Percentiles rank a stretch among this genome's conserved stretches.
These are phyloP conservation scores for Grosmannia huntii DNA, from an alignment of 2,329 filamentous ascomycete species.

Conservation along the genomic window DNA sequence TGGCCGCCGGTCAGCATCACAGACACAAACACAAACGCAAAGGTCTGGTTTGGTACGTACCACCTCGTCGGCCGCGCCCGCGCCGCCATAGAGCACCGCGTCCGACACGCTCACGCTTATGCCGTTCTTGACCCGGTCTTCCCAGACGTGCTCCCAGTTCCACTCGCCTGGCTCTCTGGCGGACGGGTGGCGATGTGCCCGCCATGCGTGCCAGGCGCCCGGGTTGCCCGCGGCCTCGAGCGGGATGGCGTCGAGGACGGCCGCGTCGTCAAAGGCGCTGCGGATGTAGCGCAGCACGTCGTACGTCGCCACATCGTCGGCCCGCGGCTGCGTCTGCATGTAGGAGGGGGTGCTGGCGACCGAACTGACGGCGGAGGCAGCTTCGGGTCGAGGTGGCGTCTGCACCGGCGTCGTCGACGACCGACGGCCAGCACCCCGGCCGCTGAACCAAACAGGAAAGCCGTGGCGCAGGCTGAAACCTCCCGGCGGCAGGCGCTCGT, in stretches of 20 bases:
- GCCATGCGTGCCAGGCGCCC: constrained; percentile 91
- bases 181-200: constrained; percentile 47
- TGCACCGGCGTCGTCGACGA: neutral
- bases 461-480: constrained; percentile 84
- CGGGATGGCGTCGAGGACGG: constrained; percentile 65
- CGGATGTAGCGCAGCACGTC: constrained; percentile 71
- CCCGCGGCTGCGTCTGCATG: constrained; percentile 23
- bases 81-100: constrained; percentile 59
- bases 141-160: constrained; percentile 98
- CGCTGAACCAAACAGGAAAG: constrained; percentile 72
- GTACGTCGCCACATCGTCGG: constrained; percentile 40
- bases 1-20: constrained; percentile 16
- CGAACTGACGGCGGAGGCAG: neutral
- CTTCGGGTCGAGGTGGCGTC: neutral
- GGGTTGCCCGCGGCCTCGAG: constrained; percentile 77
- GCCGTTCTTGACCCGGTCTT: constrained; percentile 70
- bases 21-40: too few relatives aligned
- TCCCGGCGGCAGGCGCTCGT: constrained; percentile 72
- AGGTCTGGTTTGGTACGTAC: constrained; percentile 35
- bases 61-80: constrained; percentile 53
- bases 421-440: constrained; percentile 34
- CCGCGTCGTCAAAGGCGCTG: constrained; percentile 66
- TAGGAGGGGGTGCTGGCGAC: constrained; percentile 20
- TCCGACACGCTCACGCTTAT: constrained; percentile 70
- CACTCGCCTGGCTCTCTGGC: constrained; percentile 37